Conservation (phyloP, 108 stramenopile genomes). For the Nannochloropsis oceanica region DNA sequence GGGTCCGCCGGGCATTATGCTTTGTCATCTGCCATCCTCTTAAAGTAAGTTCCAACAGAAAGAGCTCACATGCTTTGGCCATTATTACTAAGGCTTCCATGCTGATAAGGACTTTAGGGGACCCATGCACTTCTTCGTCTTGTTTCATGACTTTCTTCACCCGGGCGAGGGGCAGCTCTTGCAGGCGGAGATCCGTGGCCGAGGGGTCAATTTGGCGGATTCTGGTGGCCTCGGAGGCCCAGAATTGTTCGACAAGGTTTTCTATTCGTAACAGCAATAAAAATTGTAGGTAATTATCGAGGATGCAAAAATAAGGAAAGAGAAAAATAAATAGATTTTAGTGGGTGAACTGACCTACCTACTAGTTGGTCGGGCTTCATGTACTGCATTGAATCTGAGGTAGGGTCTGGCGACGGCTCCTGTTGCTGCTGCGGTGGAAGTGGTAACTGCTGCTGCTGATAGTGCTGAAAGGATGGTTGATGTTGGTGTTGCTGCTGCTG, state of each 20-base stretch:
- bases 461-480: background rate
- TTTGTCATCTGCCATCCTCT: background rate
- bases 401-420: background rate
- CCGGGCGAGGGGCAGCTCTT: constrained; percentile 30
- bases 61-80: constrained; percentile 33
- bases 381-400: background rate
- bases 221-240: background rate
- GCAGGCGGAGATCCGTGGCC: constrained; percentile 25
- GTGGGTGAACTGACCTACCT: no score
- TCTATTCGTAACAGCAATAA: background rate
- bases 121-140: constrained; percentile 25
- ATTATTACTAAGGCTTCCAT: constrained; percentile 27
- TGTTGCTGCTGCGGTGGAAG: background rate
- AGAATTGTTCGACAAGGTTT: background rate
- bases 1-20: constrained; percentile 17
- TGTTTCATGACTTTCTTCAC: constrained; percentile 38
- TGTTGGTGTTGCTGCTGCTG: background rate
- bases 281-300: no score
- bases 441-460: background rate
- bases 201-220: background rate
- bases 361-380: no score
- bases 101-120: constrained; percentile 13
- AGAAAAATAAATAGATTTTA: no score
- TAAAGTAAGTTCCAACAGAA: constrained; percentile 16
- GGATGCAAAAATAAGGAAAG: no score